Evolutionary conservation across 2,329 filamentous ascomycete genomes (phyloP).

Genomic region (Ophiostoma sp.): DNA sequence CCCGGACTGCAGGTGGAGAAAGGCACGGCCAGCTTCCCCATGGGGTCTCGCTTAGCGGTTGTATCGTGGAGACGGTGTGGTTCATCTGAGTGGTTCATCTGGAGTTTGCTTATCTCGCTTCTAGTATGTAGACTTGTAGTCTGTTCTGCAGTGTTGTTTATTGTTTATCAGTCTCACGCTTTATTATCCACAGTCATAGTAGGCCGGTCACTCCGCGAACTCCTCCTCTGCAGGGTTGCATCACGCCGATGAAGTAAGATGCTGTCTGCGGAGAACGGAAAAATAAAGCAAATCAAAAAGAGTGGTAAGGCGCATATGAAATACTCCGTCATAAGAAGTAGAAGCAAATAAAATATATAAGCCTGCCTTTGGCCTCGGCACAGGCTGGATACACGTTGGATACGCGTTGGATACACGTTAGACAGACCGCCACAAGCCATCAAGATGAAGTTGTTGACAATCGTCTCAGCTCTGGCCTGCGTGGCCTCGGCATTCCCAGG

Average conservation of each 20-base stretch:
- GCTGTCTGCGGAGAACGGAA: constrained; percentile 2
- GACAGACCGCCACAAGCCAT: not conserved
- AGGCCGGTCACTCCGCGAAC: not conserved
- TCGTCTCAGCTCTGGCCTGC: not conserved
- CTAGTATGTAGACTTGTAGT: not conserved
- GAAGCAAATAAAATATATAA: not conserved
- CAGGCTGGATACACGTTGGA: not conserved
- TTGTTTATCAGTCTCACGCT: too few species aligned
- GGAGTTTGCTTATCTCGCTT: not conserved
- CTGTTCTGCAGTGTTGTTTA: not conserved
- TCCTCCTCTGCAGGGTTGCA: not conserved
- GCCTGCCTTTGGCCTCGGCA: not conserved
- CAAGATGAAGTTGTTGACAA: constrained; percentile 11
- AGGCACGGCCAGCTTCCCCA: not conserved
- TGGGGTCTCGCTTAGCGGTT: constrained; percentile 7
- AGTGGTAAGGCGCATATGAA: not conserved
- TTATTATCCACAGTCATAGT: not conserved
- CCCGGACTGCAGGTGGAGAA: not conserved
- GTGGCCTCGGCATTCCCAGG: constrained; percentile 18
- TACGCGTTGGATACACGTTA: not conserved
- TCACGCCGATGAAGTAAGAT: not conserved
- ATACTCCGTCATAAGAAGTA: not conserved
- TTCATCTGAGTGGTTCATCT: not conserved
- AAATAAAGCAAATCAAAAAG: not conserved
- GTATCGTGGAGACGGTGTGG: not conserved